Evolutionary conservation across 768 basidiomycete species (phyloP), one percentile per base, ranked within the genome.

Genomic region (Rhodotorula graminis): DNA sequence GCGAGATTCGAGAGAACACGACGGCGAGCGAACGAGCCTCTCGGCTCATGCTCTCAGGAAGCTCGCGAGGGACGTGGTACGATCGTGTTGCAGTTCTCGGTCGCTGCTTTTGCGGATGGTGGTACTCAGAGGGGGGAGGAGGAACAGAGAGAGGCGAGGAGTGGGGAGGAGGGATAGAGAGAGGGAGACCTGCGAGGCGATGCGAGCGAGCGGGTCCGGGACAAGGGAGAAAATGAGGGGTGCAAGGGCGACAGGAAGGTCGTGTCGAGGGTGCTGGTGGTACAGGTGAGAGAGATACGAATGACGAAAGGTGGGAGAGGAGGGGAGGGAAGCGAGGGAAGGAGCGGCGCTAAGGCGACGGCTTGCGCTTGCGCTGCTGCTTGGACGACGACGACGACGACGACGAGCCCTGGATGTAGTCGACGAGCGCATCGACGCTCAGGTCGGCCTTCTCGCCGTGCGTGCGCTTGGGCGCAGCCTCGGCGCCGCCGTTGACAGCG

Each of bases 371-470:
- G 55, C 69, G 53, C 29, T 57, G 50, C 33, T 53, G 52, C 33
- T 55, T 37, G 46, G 64, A 61, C 40, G 70, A 66, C 42, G 63
- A 47, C 5, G 7, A 4, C 3, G 58, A n/a, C n/a, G n/a, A 40
- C 59, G 64, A 64, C 66, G 77, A 68, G 52, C 82, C 81, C 64
- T 81, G 78, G 67, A 83, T 82, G 74, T 79, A 83, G 60, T 80
- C 77, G 75, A 83, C 83, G 55, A 83, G 77, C 40, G 81, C 82
- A 47, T 83, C 83, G 42, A 83, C 78, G 69, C 80, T 80, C 42
- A 80, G 67, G 56, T 80, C 76, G 19, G 79, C 81, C 75, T 78
- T 77, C 53, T 72, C 65, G 40, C 78, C 76, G 61, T 75, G 71
- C 27, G 55, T 49, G 42, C 71, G 65, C 47, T 65, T 27, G 2